Evolutionary conservation across 257 asterid species (phyloP), one percentile per base, ranked within the genome.

Genomic region (Asclepias syriaca): DNA sequence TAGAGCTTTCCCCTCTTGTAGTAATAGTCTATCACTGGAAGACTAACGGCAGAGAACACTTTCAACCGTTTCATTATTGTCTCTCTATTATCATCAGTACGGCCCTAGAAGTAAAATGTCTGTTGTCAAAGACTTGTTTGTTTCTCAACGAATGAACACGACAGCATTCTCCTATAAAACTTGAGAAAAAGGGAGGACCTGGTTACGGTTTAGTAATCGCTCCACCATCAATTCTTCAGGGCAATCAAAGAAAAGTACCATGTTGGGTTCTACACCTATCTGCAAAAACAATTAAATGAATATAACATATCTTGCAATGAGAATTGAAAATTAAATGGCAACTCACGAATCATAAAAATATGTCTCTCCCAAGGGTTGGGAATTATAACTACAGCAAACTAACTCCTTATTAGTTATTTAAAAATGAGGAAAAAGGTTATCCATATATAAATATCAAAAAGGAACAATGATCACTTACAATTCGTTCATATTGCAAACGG

Each of bases 241-340:
- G 75, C 99, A 95, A 72, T 95, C 96, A 77, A 95, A 86, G 81
- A 92, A 95, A 75, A 95, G 91, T 83, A 95, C 99, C 65, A 88
- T 74, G 73, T 87, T 88, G 60, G 99, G 99, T 81, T 90, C 99
- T 57, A 84, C 77, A 27, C 97, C 94, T 74, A 87, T 79, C 99
- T 95, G 90, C 89, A 84, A 54, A 72, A 34, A 50, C 72, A 81
- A 61, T 12, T 19, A 7, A 22, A 15, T 16, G n/a, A 53, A 13
- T 37, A 63, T 34, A 37, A 37, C 6, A 18, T 34, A 48, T n/a
- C 43, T 37, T 63, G 48, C 22, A 34, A 27, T 16, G 16, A 34
- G 68, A 63, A 63, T 32, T 34, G 49, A 43, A 5, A 37, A 32
- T 9, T 22, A 8, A 22, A 57, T 57, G 2, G 37, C 64, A 24